Evolutionary conservation across 1,139 yeast genomes (phyloP), one percentile per base, ranked within the genome.

Genomic region (Spencermartinsiella ligniputridi): DNA sequence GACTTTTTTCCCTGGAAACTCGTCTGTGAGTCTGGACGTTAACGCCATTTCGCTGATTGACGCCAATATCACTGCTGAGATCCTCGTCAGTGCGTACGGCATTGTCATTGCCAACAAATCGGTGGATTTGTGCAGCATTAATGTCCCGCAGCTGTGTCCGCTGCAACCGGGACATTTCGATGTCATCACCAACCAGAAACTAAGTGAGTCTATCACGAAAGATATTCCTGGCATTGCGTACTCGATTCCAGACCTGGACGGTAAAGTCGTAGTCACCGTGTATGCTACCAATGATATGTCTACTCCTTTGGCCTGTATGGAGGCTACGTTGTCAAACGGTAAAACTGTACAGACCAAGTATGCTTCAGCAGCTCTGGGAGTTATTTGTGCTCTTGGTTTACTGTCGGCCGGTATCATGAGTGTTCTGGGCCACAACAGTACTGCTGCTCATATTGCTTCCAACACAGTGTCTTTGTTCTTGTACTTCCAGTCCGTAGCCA

Each of bases 361-460:
- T 56, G 98, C 96, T 3, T 78, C 96, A 6, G 94, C 98, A 98
- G 96, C 96, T 19, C 85, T 92, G 56, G 97, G 97, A 3, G 94
- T 90, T 16, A 77, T 92, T 37, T 79, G 96, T 2, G 95, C 96
- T 40, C 64, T 87, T 40, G 97, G 97, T 51, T 77, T 92, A 36
- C 66, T 89, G 43, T 83, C 94, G 3, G 86, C 97, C 1, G 96
- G 96, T 38, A 77, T 87, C 42, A 80, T 88, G 37, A 87, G 96
- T 0, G 81, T 89, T 35, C 75, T 83, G 56, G 97, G 97, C 9
- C 94, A 90, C 63, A 81, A 95, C 27, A 80, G 82, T 51, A 90
- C 98, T 2, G 96, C 98, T 6, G 94, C 97, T 2, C 98, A 92
- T 64, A 90, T 92, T 63, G 96, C 97, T 12, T 85, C 97, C 18